A percentile compares a stretch with the other conserved stretches of the same genome.
Evolutionary conservation across 768 basidiomycete genomes (phyloP).

Genomic region (Amyloporia xantha): DNA sequence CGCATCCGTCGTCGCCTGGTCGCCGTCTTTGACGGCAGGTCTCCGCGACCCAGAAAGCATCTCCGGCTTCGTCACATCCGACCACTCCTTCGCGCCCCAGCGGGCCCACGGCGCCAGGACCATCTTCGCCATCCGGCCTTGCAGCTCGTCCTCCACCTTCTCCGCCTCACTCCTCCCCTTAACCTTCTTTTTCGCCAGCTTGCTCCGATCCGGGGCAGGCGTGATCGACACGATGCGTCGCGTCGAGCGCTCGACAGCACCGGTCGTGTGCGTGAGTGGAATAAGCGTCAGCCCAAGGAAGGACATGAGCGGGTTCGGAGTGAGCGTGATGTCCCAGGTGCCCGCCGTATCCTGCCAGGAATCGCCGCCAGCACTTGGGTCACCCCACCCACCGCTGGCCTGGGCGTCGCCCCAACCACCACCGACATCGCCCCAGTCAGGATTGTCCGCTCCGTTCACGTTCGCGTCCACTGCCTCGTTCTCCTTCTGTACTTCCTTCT

Average conservation of each 20-base stretch:
- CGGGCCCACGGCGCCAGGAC: constrained; percentile 50
- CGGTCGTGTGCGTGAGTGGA: constrained; percentile 56
- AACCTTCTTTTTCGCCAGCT: constrained; percentile 13
- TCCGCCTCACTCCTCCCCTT: constrained; percentile 12
- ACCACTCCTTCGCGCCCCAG: constrained; percentile 29
- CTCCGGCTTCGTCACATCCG: constrained; percentile 30
- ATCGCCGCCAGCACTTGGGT: constrained; percentile 1
- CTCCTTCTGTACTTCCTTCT: constrained; percentile 11
- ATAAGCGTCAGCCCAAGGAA: constrained; percentile 51
- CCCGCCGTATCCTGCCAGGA: constrained; percentile 6
- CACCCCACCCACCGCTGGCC: constrained; percentile 13
- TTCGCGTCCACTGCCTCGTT: constrained; percentile 12
- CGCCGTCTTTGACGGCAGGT: constrained; percentile 22
- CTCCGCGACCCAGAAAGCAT: constrained; percentile 34
- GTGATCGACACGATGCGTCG: constrained; percentile 43
- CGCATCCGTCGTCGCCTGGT: constrained; percentile 4
- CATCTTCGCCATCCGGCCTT: constrained; percentile 40
- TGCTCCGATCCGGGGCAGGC: constrained; percentile 26
- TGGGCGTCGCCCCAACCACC: constrained; percentile 8
- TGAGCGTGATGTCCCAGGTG: constrained; percentile 11
- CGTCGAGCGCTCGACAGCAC: constrained; percentile 60
- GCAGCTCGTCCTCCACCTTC: constrained; percentile 43
- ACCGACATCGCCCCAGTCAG: constrained; percentile 3
- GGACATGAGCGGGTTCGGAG: constrained; percentile 25
- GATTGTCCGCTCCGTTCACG: constrained; percentile 8